phyloP scores from a whole-genome alignment of 306 rosid species.

The Lathyrus sativus region DNA sequence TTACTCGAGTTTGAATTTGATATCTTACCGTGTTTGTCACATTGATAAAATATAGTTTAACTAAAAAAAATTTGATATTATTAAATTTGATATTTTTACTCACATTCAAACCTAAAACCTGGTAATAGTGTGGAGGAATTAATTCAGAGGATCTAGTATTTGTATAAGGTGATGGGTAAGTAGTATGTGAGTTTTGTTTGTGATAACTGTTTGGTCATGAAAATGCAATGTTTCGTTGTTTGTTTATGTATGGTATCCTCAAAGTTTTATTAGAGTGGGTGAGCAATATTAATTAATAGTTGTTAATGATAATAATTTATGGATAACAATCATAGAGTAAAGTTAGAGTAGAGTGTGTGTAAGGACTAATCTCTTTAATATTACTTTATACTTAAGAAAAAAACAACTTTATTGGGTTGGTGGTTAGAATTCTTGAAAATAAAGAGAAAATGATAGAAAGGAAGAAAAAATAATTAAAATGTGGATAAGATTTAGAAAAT shows the following conservation, averaged over 20 bases:
- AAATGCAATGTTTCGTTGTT: conserved; percentile 28
- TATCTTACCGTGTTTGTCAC: too few relatives aligned
- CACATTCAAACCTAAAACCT: too few relatives aligned
- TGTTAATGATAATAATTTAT: background rate
- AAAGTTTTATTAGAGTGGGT: background rate
- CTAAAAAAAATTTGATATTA: too few relatives aligned
- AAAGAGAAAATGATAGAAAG: conserved; percentile 13
- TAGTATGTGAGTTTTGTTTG: background rate
- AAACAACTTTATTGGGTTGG: background rate
- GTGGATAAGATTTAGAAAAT: background rate
- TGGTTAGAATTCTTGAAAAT: conserved; percentile 25
- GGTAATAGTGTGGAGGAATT: too few relatives aligned
- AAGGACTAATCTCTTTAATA: conserved; percentile 9
- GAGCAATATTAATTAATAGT: background rate
- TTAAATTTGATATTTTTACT: too few relatives aligned
- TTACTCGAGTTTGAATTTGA: too few relatives aligned
- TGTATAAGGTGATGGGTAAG: background rate
- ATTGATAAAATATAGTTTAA: too few relatives aligned
- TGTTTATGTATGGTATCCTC: conserved; percentile 6
- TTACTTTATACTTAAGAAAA: background rate
- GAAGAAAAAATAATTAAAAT: conserved; percentile 1
- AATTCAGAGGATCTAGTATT: too few relatives aligned
- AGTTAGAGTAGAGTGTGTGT: conserved; percentile 1
- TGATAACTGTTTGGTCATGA: conserved; percentile 17
- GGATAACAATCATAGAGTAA: background rate